Base-by-base conservation (phyloP, 75 land plant species). In the Larix kaempferi region DNA sequence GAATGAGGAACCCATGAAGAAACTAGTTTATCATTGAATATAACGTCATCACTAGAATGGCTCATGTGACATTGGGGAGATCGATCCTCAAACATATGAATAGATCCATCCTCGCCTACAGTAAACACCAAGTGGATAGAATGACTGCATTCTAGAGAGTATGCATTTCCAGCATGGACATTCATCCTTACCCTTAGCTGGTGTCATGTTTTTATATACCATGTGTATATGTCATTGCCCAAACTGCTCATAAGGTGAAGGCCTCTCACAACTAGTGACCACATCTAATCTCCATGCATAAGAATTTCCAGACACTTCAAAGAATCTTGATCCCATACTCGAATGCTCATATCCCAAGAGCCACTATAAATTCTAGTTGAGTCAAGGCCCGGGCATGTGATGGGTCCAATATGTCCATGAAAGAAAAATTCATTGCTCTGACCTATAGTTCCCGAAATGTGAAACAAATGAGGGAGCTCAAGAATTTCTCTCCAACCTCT, bases 21-120 rank as follows among this genome's bases (percentile, higher is more conserved):
- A n/a, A n/a, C n/a, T n/a, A n/a, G n/a, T n/a, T n/a, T n/a, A n/a
- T n/a, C n/a, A n/a, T n/a, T n/a, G n/a, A n/a, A n/a, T n/a, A n/a
- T n/a, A n/a, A n/a, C n/a, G n/a, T n/a, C 55, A 35, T 56, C 69
- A 56, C 26, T 65, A 33, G 39, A 65, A 76, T 33, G 23, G 59
- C 22, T 64, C 57, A 25, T n/a, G 6, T 78, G 67, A 16, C 73
- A 33, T 16, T 77, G 22, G 21, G 75, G 5, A 57, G 61, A 49
- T 14, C 64, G 67, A n/a, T 94, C 78, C 73, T 92, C 86, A 83
- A 86, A 96, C 99, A 96, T 94, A 64, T 90, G 98, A 37, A 96
- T 93, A 14, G 89, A 85, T 12, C 99, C 99, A 85, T 96, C 99
- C 74, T 94, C 95, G 37, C 99, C 99, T 11, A 98, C 98, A 79